Evolutionary conservation across 768 basidiomycete genomes (phyloP), one percentile per base, ranked within the genome.

Genomic region (Pulveroboletus frians): DNA sequence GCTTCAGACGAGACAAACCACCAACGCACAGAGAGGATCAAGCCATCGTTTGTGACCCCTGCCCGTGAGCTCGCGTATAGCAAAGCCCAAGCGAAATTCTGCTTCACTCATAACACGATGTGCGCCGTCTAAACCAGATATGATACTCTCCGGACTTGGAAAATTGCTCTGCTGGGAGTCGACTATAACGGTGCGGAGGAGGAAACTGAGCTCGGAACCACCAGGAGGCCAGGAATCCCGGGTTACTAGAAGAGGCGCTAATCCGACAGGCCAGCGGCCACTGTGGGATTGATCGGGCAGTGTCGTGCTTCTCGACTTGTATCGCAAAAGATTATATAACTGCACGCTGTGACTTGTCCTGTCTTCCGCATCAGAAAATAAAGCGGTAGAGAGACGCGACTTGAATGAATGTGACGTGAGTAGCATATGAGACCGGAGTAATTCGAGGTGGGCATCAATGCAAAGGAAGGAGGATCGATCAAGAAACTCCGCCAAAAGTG

Each of bases 201-300:
- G 81, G 68, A 86, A 92, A 57, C 88, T 87, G 42, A 95, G 71
- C 60, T 93, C 91, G 3, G 85, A 76, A 5, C 88, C 89, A 15
- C 86, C 84, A 11, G 92, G 92, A 0, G 92, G 92, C 92, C 92
- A 95, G 5, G 75, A 79, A 43, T 81, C 80, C 31, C 84, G 73
- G 39, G 86, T 82, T 32, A 85, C 77, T n/a, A 95, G 67, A 3
- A 79, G 77, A 0, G 82, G 73, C 9, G 87, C 83, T 6, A 95
- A 67, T 2, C 92, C 92, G 6, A 93, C 76, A 1, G 81, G 79
- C 80, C 83, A 80, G 13, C 69, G 70, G 27, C 55, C 53, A 1
- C 44, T 43, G 34, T 52, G 31, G 31, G 44, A 54, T 23, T 54
- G 56, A n/a, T 50, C 46, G 42, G 70, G 67, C 15, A 60, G 59